Evolutionary conservation across 2,329 filamentous ascomycete species (phyloP).

Genomic region (Talaromyces sp.): DNA sequence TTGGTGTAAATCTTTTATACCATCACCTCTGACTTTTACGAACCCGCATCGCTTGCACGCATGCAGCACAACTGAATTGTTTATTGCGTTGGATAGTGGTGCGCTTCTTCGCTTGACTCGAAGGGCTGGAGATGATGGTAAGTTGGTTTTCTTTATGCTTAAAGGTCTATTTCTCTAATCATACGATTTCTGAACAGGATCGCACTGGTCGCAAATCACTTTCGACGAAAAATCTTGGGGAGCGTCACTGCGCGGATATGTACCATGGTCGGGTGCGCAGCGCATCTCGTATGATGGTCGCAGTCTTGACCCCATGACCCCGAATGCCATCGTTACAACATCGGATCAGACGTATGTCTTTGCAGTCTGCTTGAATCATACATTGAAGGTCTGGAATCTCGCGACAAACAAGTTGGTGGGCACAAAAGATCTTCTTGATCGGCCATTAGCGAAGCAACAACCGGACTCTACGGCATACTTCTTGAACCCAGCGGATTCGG

Average conservation of each 20-base stretch:
- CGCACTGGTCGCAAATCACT: slow-evolving; percentile 47
- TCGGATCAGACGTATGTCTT: slow-evolving; percentile 58
- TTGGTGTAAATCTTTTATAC: slow-evolving; percentile 71
- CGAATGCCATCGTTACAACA: slow-evolving; percentile 47
- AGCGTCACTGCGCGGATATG: slow-evolving; percentile 48
- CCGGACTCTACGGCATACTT: slow-evolving; percentile 71
- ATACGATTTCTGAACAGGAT: slow-evolving; percentile 28
- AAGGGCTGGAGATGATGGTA: slow-evolving; percentile 54
- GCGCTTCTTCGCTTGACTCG: slow-evolving; percentile 65
- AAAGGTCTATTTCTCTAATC: no score
- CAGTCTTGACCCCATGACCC: slow-evolving; percentile 43
- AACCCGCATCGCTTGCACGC: slow-evolving; percentile 78
- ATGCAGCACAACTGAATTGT: slow-evolving; percentile 68
- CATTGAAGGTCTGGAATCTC: slow-evolving; percentile 84
- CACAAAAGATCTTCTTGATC: slow-evolving; percentile 74
- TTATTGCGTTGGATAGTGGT: slow-evolving; percentile 63
- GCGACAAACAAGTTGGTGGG: slow-evolving; percentile 74
- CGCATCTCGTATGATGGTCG: slow-evolving; percentile 44
- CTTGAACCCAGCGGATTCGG: slow-evolving; percentile 75
- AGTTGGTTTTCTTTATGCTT: slow-evolving; percentile 10
- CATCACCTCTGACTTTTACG: slow-evolving; percentile 73
- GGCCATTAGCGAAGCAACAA: slow-evolving; percentile 59
- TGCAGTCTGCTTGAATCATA: slow-evolving; percentile 85
- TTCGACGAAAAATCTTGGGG: slow-evolving; percentile 52
- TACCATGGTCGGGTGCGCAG: slow-evolving; percentile 46